Percentiles rank a stretch among this genome's conserved stretches.
These are phyloP conservation scores for Leptographium flavum DNA, from an alignment of 2,329 filamentous ascomycete genomes.

Conservation along the genomic window DNA sequence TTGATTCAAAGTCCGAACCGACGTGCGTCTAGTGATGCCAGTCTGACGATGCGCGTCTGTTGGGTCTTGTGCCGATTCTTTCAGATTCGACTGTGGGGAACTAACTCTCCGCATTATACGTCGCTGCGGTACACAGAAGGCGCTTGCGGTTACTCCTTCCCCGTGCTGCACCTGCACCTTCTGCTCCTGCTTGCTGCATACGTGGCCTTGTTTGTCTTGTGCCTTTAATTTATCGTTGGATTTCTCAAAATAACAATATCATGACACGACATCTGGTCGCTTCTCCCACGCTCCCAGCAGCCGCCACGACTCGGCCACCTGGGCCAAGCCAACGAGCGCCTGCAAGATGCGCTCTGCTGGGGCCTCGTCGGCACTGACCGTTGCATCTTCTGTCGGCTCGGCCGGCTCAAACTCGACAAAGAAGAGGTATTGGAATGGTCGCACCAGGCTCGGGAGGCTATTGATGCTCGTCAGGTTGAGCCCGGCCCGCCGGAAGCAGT, in stretches of 20 bases:
- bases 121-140: neutral
- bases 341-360: slow-evolving; percentile 41
- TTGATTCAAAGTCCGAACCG: too few species aligned
- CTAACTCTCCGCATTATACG: too few species aligned
- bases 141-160: neutral
- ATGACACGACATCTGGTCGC: too few species aligned
- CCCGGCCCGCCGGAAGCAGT: slow-evolving; percentile 57
- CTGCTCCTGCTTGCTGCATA: neutral
- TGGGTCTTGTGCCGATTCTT: too few species aligned
- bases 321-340: slow-evolving; percentile 43
- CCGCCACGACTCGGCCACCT: slow-evolving; percentile 46
- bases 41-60: too few species aligned
- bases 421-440: slow-evolving; percentile 84
- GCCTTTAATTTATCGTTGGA: too few species aligned
- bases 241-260: too few species aligned
- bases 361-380: slow-evolving; percentile 25
- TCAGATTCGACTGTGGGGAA: too few species aligned
- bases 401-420: slow-evolving; percentile 71
- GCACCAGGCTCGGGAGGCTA: slow-evolving; percentile 60
- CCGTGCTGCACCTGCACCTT: neutral
- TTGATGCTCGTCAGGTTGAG: slow-evolving; percentile 88
- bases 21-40: too few species aligned
- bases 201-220: neutral
- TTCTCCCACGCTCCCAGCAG: slow-evolving; percentile 57
- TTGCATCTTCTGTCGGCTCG: neutral